phyloP scores from a whole-genome alignment of 2,329 filamentous ascomycete genomes.

The Fusarium brachygibbosum region DNA sequence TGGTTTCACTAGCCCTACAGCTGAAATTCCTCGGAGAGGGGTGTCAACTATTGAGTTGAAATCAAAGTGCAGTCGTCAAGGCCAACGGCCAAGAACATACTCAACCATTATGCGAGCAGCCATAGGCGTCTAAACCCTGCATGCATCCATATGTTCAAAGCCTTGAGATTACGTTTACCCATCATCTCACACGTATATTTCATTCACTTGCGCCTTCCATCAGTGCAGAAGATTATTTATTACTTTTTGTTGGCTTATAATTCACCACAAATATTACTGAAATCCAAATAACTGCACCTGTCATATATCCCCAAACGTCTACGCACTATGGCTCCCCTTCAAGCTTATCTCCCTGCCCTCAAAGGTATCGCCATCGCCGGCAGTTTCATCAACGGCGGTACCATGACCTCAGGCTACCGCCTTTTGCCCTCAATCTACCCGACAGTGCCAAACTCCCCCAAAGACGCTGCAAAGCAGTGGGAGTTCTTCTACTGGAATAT shows the following conservation, averaged over 20 bases:
- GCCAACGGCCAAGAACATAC: not conserved
- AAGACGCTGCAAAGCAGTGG: conserved; percentile 38
- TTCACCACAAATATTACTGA: not conserved
- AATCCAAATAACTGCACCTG: not conserved
- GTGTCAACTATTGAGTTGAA: not conserved
- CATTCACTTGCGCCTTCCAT: not conserved
- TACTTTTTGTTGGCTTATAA: not conserved
- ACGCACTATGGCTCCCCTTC: conserved; percentile 8
- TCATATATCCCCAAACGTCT: not conserved
- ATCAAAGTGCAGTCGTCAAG: not conserved
- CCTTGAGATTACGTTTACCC: not conserved
- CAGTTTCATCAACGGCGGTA: conserved; percentile 38
- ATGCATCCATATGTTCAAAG: not conserved
- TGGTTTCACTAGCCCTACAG: not conserved
- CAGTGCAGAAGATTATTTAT: not conserved
- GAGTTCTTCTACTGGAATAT: conserved; percentile 39
- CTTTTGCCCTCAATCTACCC: conserved; percentile 37
- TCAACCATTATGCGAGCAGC: not conserved
- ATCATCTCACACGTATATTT: not conserved
- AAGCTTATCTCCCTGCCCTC: conserved; percentile 20
- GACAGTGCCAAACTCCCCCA: conserved; percentile 22
- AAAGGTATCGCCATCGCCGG: conserved; percentile 35
- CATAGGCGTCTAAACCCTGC: not conserved
- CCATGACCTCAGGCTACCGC: conserved; percentile 39
- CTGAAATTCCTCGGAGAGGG: not conserved